Percentiles rank a stretch among this genome's conserved stretches.
phyloP scores from a whole-genome alignment of 371 early-diverging fungal species.

The Catenaria anguillulae region DNA sequence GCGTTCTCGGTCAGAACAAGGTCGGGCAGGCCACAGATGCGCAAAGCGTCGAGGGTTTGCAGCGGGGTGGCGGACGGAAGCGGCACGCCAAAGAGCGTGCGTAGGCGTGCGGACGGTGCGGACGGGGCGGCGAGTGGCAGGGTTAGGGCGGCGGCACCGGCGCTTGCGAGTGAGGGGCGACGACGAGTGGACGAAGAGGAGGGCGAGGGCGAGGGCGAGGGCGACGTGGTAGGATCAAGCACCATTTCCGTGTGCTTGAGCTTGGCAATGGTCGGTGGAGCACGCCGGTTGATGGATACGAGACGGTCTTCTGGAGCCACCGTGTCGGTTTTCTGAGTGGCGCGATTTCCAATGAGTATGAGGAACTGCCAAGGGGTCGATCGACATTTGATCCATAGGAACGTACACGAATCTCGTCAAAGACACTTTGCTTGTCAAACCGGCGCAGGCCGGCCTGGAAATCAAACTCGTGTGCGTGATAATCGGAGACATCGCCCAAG shows the following conservation, averaged over 20 bases:
- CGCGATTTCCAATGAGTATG: no score
- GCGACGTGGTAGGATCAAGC: constrained; percentile 20
- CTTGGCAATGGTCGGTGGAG: constrained; percentile 16
- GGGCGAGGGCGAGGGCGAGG: no score
- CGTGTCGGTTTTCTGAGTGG: constrained; percentile 40
- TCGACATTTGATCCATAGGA: not conserved
- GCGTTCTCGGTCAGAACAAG: constrained; percentile 66
- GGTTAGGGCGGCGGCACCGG: no score
- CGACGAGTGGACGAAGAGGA: no score
- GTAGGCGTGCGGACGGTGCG: constrained; percentile 7
- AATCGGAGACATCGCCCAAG: constrained; percentile 39
- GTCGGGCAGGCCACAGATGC: constrained; percentile 28
- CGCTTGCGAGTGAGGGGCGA: no score
- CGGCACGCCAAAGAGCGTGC: constrained; percentile 9
- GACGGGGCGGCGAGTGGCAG: no score
- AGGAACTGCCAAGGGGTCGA: no score
- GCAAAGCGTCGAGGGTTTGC: constrained; percentile 47
- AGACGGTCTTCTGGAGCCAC: constrained; percentile 52
- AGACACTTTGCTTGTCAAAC: constrained; percentile 63
- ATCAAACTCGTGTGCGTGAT: constrained; percentile 57
- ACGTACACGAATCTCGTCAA: constrained; percentile 50
- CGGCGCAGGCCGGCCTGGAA: constrained; percentile 58
- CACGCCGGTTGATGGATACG: constrained; percentile 41
- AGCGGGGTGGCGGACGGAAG: constrained; percentile 29
- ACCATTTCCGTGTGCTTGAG: constrained; percentile 42